phyloP scores from a whole-genome alignment of 805 yeast genomes.

The Priceomyces medius region DNA sequence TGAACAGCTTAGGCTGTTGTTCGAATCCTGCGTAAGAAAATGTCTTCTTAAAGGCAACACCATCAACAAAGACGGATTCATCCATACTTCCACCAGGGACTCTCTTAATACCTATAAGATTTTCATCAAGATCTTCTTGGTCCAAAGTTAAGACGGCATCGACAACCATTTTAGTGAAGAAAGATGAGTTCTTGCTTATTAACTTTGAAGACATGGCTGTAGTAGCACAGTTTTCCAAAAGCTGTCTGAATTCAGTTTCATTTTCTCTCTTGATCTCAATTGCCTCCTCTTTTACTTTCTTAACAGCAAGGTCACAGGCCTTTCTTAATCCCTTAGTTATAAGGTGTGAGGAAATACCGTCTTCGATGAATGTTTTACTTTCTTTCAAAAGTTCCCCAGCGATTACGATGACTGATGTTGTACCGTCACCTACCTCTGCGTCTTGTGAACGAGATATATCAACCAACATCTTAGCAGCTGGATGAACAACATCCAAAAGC shows the following conservation, averaged over 20 bases:
- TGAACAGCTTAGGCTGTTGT: constrained; percentile 90
- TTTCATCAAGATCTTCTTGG: constrained; percentile 81
- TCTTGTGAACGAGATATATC: constrained; percentile 96
- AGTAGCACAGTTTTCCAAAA: constrained; percentile 87
- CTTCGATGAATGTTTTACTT: constrained; percentile 87
- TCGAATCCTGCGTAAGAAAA: constrained; percentile 98
- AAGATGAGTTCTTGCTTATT: constrained; percentile 80
- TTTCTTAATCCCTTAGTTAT: constrained; percentile 84
- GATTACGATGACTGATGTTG: constrained; percentile 91
- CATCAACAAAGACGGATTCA: constrained; percentile 83
- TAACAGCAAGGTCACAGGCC: constrained; percentile 77
- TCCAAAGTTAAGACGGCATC: constrained; percentile 91
- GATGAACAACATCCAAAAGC: constrained; percentile 92
- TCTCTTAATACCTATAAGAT: constrained; percentile 89
- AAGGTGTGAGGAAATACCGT: constrained; percentile 89
- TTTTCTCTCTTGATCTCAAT: constrained; percentile 59
- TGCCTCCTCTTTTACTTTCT: constrained; percentile 69
- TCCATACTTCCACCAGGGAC: constrained; percentile 96
- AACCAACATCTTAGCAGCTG: constrained; percentile 95
- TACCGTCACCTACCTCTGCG: constrained; percentile 98
- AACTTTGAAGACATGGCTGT: constrained; percentile 97
- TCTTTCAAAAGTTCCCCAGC: constrained; percentile 96
- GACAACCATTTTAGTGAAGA: constrained; percentile 95
- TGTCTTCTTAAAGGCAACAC: constrained; percentile 97
- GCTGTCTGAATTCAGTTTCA: constrained; percentile 59